A percentile compares a stretch with the other conserved stretches of the same genome.
phyloP scores from a whole-genome alignment of 1,284 basidiomycete genomes.

The Mycena citricolor region DNA sequence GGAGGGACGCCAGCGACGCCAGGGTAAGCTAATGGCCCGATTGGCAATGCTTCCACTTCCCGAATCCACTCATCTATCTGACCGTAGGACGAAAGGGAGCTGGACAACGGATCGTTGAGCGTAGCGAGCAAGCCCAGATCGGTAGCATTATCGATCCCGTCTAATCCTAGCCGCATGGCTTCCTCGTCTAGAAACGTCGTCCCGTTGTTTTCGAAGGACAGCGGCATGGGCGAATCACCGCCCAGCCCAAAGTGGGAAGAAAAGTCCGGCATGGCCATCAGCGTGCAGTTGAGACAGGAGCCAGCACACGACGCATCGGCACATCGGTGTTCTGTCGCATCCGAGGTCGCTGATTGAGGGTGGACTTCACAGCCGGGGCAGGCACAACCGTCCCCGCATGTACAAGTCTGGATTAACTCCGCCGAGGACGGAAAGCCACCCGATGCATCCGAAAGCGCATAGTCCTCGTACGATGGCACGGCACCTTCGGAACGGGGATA shows the following conservation, averaged over 20 bases:
- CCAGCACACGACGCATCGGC: conserved; percentile 31
- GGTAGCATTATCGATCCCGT: no score
- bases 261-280: conserved; percentile 45
- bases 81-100: no score
- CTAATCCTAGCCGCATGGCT: no score
- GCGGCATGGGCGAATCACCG: no score
- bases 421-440: conserved; percentile 22
- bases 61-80: conserved; percentile 54
- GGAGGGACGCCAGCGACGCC: no score
- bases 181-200: no score
- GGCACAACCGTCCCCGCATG: conserved; percentile 52
- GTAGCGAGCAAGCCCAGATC: conserved; percentile 28
- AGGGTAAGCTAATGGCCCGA: no score
- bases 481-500: conserved; percentile 5
- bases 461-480: conserved; percentile 9
- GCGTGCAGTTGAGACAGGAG: conserved; percentile 60
- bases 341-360: conserved; percentile 32
- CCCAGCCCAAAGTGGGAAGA: no score
- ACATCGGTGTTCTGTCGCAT: conserved; percentile 42
- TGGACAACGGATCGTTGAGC: conserved; percentile 32
- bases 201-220: no score
- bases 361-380: conserved; percentile 57
- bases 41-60: conserved; percentile 29
- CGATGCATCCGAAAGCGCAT: conserved; percentile 9
- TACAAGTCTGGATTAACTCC: conserved; percentile 44